Percentiles rank a stretch among this genome's conserved stretches.
These are phyloP conservation scores for Pleurotus cornucopiae DNA, from an alignment of 768 basidiomycete species.

Conservation along the genomic window DNA sequence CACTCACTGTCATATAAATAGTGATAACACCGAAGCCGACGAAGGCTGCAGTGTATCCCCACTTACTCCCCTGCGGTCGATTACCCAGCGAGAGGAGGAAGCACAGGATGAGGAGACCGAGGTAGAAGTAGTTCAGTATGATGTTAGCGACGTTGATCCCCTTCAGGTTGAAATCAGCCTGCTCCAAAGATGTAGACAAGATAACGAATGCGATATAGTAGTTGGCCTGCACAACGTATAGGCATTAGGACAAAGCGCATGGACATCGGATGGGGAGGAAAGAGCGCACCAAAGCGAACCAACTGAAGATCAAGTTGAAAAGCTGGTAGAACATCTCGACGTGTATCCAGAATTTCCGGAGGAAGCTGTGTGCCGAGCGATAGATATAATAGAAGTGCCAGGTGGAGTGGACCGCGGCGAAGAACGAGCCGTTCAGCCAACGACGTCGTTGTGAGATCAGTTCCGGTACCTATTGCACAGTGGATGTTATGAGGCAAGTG, in stretches of 20 bases:
- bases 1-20: slow-evolving; percentile 87
- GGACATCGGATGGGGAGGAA: background rate
- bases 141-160: slow-evolving; percentile 72
- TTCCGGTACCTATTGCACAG: slow-evolving; percentile 67
- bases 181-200: slow-evolving; percentile 72
- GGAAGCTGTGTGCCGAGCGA: slow-evolving; percentile 76
- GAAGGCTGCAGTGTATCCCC: slow-evolving; percentile 82
- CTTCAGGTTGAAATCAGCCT: slow-evolving; percentile 47
- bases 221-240: slow-evolving; percentile 55
- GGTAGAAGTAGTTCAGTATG: slow-evolving; percentile 81
- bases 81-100: slow-evolving; percentile 89
- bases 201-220: slow-evolving; percentile 88
- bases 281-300: slow-evolving; percentile 72
- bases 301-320: slow-evolving; percentile 89
- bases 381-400: slow-evolving; percentile 96
- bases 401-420: slow-evolving; percentile 89
- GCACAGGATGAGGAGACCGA: slow-evolving; percentile 82
- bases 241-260: background rate
- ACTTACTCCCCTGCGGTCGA: slow-evolving; percentile 85
- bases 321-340: slow-evolving; percentile 89
- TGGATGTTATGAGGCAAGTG: background rate
- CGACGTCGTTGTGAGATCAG: slow-evolving; percentile 91
- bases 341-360: slow-evolving; percentile 92
- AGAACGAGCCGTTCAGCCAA: slow-evolving; percentile 98
- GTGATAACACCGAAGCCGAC: slow-evolving; percentile 89